Evolutionary conservation across 768 basidiomycete genomes (phyloP).

Genomic region (Suillus plorans): DNA sequence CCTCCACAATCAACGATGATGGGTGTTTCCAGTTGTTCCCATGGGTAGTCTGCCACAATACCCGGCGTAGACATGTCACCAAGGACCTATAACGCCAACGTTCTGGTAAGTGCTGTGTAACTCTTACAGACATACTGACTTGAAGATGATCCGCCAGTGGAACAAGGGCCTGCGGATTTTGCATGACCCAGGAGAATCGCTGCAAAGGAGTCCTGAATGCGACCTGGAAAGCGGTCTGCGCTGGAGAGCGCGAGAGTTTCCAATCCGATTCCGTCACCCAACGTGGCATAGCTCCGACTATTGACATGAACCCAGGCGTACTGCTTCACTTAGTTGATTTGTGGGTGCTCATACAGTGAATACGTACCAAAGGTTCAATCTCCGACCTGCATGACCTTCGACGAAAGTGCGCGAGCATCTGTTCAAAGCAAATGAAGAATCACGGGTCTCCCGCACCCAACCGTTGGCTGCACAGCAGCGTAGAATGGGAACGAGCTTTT

Average conservation of each 20-base stretch:
- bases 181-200: slow-evolving; percentile 26
- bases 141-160: not conserved
- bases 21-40: slow-evolving; percentile 34
- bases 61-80: slow-evolving; percentile 28
- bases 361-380: slow-evolving; percentile 13
- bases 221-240: slow-evolving; percentile 37
- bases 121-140: not conserved
- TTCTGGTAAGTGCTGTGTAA: not conserved
- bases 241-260: slow-evolving; percentile 11
- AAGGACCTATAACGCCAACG: not conserved
- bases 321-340: slow-evolving; percentile 2
- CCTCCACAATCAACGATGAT: slow-evolving; percentile 42
- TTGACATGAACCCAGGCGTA: slow-evolving; percentile 12
- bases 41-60: slow-evolving; percentile 40
- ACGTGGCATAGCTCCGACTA: slow-evolving; percentile 9
- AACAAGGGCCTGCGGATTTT: not conserved
- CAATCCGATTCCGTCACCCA: slow-evolving; percentile 18
- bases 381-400: slow-evolving; percentile 16
- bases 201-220: slow-evolving; percentile 35
- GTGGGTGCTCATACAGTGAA: not conserved
- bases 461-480: slow-evolving; percentile 17
- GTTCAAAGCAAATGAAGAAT: slow-evolving; percentile 18
- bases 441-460: slow-evolving; percentile 20
- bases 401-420: slow-evolving; percentile 16
- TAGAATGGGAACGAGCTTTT: slow-evolving; percentile 16